Evolutionary conservation across 2,329 filamentous ascomycete genomes (phyloP).

Genomic region (Xylaria sp.): DNA sequence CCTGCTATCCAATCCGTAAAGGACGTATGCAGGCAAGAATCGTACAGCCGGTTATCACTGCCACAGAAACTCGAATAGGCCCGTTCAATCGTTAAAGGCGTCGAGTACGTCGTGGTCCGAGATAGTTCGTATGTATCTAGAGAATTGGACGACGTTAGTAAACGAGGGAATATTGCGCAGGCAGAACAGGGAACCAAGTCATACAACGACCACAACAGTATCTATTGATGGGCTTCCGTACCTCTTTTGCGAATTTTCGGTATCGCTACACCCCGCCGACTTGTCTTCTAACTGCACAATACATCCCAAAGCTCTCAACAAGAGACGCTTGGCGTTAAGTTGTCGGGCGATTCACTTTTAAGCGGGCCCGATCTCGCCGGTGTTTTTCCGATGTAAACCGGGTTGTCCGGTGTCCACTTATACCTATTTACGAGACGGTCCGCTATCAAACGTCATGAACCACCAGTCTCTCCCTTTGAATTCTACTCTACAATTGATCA

Average conservation of each 20-base stretch:
- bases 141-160: constrained; percentile 8
- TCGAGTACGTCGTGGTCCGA: background rate
- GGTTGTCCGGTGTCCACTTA: no score
- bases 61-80: background rate
- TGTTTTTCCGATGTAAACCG: constrained; percentile 30
- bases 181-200: background rate
- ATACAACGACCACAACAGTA: background rate
- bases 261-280: constrained; percentile 5
- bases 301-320: background rate
- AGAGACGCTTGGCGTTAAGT: constrained; percentile 7
- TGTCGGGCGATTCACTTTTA: constrained; percentile 23
- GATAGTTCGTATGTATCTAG: constrained; percentile 6
- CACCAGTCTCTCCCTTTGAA: background rate
- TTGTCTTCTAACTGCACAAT: constrained; percentile 3
- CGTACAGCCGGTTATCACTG: background rate
- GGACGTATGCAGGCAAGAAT: background rate
- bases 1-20: background rate
- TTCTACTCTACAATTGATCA: background rate
- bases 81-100: background rate
- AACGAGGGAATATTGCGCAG: background rate
- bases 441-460: no score
- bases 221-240: background rate
- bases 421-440: no score
- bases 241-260: background rate
- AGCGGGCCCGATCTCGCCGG: constrained; percentile 23